Evolutionary conservation across 2,329 filamentous ascomycete species (phyloP).

Genomic region (Rhynchosporium secalis): DNA sequence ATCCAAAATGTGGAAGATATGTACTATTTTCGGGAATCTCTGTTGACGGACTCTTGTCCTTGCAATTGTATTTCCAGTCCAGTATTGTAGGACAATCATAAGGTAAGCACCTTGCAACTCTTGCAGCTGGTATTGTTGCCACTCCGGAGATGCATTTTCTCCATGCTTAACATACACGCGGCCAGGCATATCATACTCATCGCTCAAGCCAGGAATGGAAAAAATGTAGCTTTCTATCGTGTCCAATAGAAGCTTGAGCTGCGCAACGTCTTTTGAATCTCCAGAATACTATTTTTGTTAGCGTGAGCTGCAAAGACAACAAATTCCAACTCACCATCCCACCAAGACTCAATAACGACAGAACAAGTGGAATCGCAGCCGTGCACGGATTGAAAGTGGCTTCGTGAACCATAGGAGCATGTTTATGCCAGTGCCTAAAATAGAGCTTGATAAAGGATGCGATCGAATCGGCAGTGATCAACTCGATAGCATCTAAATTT

Average conservation of each 20-base stretch:
- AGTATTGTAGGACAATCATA: conserved; percentile 38
- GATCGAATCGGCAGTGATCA: conserved; percentile 34
- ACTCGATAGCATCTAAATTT: conserved; percentile 34
- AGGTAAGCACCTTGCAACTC: conserved; percentile 40
- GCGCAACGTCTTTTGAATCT: conserved; percentile 27
- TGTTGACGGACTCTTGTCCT: conserved; percentile 36
- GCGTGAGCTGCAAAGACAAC: background rate
- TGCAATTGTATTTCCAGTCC: conserved; percentile 36
- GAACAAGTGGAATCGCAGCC: conserved; percentile 36
- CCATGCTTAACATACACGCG: conserved; percentile 31
- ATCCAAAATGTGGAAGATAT: conserved; percentile 35
- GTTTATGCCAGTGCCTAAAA: conserved; percentile 40
- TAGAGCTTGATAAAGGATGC: conserved; percentile 36
- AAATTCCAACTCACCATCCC: conserved; percentile 33
- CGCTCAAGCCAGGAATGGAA: conserved; percentile 34
- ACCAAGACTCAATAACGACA: conserved; percentile 38
- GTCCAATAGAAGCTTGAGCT: conserved; percentile 34
- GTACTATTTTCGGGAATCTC: conserved; percentile 34
- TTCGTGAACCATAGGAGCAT: conserved; percentile 39
- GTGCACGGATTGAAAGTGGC: conserved; percentile 36
- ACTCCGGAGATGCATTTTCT: conserved; percentile 32
- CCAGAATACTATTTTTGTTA: conserved; percentile 32
- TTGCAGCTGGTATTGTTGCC: conserved; percentile 38
- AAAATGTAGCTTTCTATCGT: conserved; percentile 36
- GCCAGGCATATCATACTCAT: conserved; percentile 37